phyloP scores from a whole-genome alignment of 1,284 basidiomycete genomes.

The Fomitiporia mediterranea region DNA sequence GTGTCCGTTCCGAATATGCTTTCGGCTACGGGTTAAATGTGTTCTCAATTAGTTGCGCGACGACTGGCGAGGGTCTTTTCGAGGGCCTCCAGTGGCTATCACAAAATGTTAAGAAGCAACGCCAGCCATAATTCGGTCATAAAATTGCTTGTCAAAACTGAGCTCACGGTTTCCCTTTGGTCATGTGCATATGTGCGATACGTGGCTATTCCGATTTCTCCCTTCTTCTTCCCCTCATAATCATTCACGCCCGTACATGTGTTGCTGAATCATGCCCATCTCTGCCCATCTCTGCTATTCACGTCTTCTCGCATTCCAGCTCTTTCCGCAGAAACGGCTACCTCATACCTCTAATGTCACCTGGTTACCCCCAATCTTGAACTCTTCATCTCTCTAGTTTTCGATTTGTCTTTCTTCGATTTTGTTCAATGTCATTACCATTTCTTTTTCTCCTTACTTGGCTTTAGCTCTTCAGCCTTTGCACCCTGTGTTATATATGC shows the following conservation, averaged over 20 bases:
- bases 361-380: slow-evolving; percentile 4
- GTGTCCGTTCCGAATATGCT: slow-evolving; percentile 24
- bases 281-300: background rate
- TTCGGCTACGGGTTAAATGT: background rate
- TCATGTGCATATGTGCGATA: slow-evolving; percentile 2
- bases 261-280: slow-evolving; percentile 4
- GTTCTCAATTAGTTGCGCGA: slow-evolving; percentile 71
- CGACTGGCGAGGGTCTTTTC: slow-evolving; percentile 91
- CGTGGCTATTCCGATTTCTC: background rate
- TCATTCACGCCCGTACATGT: slow-evolving; percentile 6
- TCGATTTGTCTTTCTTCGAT: slow-evolving; percentile 3
- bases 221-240: background rate
- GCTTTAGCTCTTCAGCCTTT: background rate
- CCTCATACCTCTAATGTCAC: slow-evolving; percentile 2
- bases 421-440: background rate
- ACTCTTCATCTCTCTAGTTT: too few relatives aligned
- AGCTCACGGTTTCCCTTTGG: background rate
- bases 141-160: background rate
- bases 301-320: background rate
- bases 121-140: slow-evolving; percentile 48
- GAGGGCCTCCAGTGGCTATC: slow-evolving; percentile 96
- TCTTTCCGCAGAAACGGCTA: background rate
- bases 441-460: background rate
- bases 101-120: slow-evolving; percentile 86
- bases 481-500: slow-evolving; percentile 11